Evolutionary conservation across 2,329 filamentous ascomycete species (phyloP), one percentile per base, ranked within the genome.

Genomic region (Fusarium humuli): DNA sequence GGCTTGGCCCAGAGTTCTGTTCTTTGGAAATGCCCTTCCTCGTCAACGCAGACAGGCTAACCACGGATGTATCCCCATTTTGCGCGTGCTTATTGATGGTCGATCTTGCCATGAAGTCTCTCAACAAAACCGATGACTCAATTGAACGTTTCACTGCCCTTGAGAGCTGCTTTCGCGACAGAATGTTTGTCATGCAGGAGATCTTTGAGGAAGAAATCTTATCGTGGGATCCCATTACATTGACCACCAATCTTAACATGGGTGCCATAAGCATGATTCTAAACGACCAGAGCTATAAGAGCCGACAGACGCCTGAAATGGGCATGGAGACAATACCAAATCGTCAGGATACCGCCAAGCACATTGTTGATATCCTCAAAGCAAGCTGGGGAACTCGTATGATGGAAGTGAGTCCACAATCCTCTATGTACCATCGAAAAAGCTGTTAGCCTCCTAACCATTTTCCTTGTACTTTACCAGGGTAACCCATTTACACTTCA

Each of bases 241-340:
- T 46, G 44, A 46, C 23, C 3, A 46, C 23, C 4, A 18, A 27
- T 27, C 16, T 46, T 0, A 46, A 46, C 16, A 46, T 46, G 44
- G 13, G 14, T 16, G 44, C 44, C 4, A 46, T 46, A 46, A 20
- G 6, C 0, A 18, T 46, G 0, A 13, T 27, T n/a, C 16, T 46
- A 27, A 0, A 27, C 5, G 18, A 46, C 3, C n/a, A 3, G 2
- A 3, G 5, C 0, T 4, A 13, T 3, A 2, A n/a, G 14, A 9
- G 23, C 7, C 16, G 10, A 46, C 9, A n/a, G 14, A 3, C 11
- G 6, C 10, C 18, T 4, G 18, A 46, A 27, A 7, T 5, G 4
- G 7, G 2, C 23, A 18, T 27, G 16, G 7, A 46, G 18, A 27
- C 2, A 2, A 8, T 16, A 27, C 4, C 16, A 9, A 11, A 12